A percentile compares a stretch with the other conserved stretches of the same genome.
Conservation (phyloP, 169 alveolate genomes). For the Eimeria zaria region DNA sequence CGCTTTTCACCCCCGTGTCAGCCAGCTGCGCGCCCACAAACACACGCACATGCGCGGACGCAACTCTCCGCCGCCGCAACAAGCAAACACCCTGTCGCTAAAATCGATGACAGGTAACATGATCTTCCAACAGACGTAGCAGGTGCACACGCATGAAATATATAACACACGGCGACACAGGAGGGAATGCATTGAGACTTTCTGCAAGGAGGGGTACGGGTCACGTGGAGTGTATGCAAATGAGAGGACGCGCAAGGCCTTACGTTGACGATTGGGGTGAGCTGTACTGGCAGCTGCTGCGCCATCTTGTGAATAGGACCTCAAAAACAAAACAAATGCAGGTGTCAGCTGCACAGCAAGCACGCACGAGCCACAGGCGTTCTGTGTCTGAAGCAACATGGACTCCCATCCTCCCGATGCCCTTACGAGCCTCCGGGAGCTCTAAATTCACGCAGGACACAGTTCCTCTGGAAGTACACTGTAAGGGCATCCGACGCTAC, state of each 20-base stretch:
- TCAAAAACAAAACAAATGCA: constrained; percentile 27
- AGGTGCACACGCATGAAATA: neutral
- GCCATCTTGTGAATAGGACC: constrained; percentile 68
- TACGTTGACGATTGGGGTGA: constrained; percentile 82
- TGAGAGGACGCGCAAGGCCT: neutral
- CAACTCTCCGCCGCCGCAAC: neutral
- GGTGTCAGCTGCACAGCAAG: neutral
- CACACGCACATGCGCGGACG: neutral
- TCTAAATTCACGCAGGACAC: neutral
- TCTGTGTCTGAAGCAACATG: neutral
- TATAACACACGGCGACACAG: neutral
- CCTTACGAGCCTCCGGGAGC: neutral
- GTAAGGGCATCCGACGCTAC: neutral
- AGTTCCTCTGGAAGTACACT: neutral
- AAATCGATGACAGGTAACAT: neutral
- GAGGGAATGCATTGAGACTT: neutral
- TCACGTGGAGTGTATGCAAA: neutral
- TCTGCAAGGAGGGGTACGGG: neutral
- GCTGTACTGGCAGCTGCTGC: constrained; percentile 85
- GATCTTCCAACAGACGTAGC: neutral
- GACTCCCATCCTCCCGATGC: neutral
- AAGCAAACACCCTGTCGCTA: neutral
- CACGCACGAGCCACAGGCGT: neutral
- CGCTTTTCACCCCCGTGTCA: constrained; percentile 84
- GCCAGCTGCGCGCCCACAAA: constrained; percentile 77